Base-by-base conservation (phyloP, 2,329 filamentous ascomycete genomes). In the Uncinocarpus reesii region DNA sequence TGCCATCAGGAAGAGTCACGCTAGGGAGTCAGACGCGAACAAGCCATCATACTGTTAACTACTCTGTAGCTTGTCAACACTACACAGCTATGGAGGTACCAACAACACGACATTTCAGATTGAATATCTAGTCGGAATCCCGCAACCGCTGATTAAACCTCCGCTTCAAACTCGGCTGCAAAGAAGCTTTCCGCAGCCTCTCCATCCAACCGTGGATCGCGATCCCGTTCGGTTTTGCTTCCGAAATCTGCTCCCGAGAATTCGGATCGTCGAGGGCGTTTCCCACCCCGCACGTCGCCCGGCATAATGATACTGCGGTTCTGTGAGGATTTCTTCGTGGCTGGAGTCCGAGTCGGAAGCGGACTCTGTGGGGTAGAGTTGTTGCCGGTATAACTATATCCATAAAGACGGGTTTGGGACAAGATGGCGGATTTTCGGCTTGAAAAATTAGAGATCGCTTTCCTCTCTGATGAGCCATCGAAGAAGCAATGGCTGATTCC, bases 301-400 rank as follows among this genome's bases (percentile, higher is more conserved):
- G 37, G 37, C 37, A 28, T 26, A 41, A 41, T n/a, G 10, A 41
- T 41, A 28, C 37, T 41, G 37, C 37, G 37, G 18, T 40, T 40
- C 36, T 13, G 8, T 36, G 34, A 3, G 11, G 13, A 13, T 7
- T 24, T n/a, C n/a, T 3, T 40, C 13, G 18, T 26, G 6, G 4
- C 7, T n/a, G 2, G 21, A 6, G 3, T 7, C 11, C 21, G 37
- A 41, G n/a, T 3, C 26, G n/a, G n/a, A 7, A 15, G 37, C 18
- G 37, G 23, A 31, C 11, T 13, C 28, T 43, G 41, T 43, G 41
- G 41, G 41, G 28, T 20, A 20, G 23, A 16, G 36, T 38, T 37
- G 35, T 13, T 29, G 28, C 28, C 28, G 28, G 6, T 29, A 29
- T 7, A 29, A 29, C 28, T 6, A 29, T 32, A n/a, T 13, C 11